Percentiles rank a stretch among this genome's conserved stretches.
Evolutionary conservation across 495 filamentous ascomycete genomes (phyloP).

Genomic region (Aspergillus asperescens): DNA sequence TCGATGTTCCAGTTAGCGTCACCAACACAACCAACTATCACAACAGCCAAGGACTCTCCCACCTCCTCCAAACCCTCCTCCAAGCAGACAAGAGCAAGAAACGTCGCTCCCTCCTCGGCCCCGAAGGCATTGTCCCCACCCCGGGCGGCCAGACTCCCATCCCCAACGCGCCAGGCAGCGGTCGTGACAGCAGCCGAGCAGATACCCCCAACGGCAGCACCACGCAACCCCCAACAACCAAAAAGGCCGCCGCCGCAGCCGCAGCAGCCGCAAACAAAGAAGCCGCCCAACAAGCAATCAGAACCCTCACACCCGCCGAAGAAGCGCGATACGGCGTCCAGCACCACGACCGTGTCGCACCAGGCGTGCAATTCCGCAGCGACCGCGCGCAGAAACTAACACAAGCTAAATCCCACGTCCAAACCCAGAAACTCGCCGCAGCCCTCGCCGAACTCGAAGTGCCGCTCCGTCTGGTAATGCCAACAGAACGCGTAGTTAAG

Average conservation of each 20-base stretch:
- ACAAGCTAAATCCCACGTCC: conserved; percentile 74
- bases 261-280: conserved; percentile 31
- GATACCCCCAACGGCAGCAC: conserved; percentile 37
- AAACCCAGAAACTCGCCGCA: conserved; percentile 72
- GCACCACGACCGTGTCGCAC: conserved; percentile 77
- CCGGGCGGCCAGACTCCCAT: conserved; percentile 50
- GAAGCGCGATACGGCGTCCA: conserved; percentile 76
- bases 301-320: conserved; percentile 66
- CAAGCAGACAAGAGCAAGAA: conserved; percentile 85
- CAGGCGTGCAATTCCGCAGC: conserved; percentile 70
- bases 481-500: conserved; percentile 71
- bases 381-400: conserved; percentile 79
- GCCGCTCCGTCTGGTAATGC: conserved; percentile 73
- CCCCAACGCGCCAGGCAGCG: conserved; percentile 30
- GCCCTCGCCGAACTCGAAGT: conserved; percentile 76
- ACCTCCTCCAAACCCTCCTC: conserved; percentile 72
- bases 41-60: conserved; percentile 69
- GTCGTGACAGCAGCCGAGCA: conserved; percentile 33
- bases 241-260: conserved; percentile 46
- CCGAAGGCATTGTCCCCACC: conserved; percentile 45
- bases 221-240: conserved; percentile 36
- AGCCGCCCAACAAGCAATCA: conserved; percentile 47
- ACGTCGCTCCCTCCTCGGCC: conserved; percentile 57
- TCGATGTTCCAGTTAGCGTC: conserved; percentile 70
- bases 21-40: conserved; percentile 65